Conservation (phyloP, 2,329 filamentous ascomycete genomes). For the Beauveria sp. region DNA sequence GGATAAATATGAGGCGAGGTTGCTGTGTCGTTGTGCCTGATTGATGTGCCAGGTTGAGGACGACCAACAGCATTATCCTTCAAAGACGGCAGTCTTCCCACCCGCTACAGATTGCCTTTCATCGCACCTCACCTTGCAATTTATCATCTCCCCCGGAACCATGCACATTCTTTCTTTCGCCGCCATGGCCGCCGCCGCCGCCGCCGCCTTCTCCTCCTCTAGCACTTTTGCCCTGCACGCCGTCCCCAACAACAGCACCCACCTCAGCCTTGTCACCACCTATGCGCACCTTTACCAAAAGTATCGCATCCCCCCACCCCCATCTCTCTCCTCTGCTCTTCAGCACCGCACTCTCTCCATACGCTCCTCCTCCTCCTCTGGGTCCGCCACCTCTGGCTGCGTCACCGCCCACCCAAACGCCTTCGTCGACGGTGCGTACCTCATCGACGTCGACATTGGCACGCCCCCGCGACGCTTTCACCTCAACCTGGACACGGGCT, state of each 20-base stretch:
- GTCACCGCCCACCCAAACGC: background rate
- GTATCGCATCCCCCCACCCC: constrained; percentile 2
- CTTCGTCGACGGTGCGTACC: background rate
- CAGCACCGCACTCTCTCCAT: background rate
- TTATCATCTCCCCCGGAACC: too few species aligned
- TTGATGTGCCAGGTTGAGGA: too few species aligned
- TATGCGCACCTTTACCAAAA: background rate
- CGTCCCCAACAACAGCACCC: background rate
- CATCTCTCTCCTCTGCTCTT: background rate
- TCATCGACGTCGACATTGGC: constrained; percentile 11
- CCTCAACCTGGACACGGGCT: constrained; percentile 36
- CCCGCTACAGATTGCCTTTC: too few species aligned
- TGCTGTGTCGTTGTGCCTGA: too few species aligned
- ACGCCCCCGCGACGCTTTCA: constrained; percentile 29
- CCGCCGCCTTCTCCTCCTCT: background rate
- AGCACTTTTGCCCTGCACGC: background rate
- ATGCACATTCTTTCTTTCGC: background rate
- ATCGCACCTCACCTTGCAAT: too few species aligned
- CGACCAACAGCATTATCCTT: too few species aligned
- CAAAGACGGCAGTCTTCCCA: too few species aligned
- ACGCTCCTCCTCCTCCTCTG: background rate
- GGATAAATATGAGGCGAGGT: too few species aligned
- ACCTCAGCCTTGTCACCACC: background rate
- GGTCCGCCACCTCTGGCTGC: background rate
- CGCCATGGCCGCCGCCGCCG: background rate